These are phyloP conservation scores for Colletotrichum musicola DNA, from an alignment of 2,329 filamentous ascomycete genomes.

Conservation along the genomic window DNA sequence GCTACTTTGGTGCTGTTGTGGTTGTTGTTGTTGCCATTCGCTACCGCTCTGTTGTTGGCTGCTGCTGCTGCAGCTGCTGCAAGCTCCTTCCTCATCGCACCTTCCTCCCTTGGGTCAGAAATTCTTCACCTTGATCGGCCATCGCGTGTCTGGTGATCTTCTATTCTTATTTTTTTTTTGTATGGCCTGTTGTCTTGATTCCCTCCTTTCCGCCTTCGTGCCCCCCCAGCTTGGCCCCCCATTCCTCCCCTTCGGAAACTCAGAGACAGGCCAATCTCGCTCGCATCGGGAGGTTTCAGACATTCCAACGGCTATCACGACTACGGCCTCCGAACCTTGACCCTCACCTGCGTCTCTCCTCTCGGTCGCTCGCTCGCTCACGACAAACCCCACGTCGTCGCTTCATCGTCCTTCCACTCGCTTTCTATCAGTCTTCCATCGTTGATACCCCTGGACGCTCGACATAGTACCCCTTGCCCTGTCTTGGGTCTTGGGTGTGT, in stretches of 20 bases:
- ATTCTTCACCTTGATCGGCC: conserved; percentile 21
- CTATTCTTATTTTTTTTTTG: conserved; percentile 5
- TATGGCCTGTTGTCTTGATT: neutral
- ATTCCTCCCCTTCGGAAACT: neutral
- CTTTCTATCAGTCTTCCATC: conserved; percentile 26
- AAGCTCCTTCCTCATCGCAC: neutral
- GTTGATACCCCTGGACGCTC: conserved; percentile 30
- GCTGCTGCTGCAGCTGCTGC: too few relatives aligned
- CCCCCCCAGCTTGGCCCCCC: neutral
- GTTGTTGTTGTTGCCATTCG: neutral
- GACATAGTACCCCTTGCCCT: neutral
- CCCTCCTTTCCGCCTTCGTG: neutral
- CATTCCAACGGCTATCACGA: conserved; percentile 4
- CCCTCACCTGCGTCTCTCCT: neutral
- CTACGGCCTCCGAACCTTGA: neutral
- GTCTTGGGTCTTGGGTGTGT: too few relatives aligned
- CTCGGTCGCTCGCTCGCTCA: neutral
- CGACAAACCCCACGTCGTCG: neutral
- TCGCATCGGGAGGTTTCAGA: conserved; percentile 9
- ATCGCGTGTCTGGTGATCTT: conserved; percentile 2
- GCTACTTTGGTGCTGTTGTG: neutral
- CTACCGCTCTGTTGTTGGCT: neutral
- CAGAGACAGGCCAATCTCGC: conserved; percentile 15
- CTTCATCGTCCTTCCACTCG: conserved; percentile 9
- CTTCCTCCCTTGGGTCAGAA: conserved; percentile 8